Base-by-base conservation (phyloP, 352 stramenopile genomes). In the Phytophthora sp. region DNA sequence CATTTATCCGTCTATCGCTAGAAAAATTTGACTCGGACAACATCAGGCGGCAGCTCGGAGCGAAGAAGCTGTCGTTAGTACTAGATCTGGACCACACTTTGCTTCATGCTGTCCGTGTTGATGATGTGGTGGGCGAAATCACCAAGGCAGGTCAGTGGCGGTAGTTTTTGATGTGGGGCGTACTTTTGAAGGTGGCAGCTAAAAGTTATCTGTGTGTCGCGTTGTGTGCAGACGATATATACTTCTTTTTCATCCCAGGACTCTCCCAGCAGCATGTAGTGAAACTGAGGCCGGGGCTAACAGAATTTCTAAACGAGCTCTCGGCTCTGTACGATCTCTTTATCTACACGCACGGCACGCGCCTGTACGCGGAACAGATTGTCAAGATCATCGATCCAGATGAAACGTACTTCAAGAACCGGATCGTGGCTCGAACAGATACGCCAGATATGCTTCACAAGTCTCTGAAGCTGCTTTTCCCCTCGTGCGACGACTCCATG, bases 61-160 rank as follows among this genome's bases (percentile, higher is more conserved):
- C 79, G 28, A 94, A 92, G 63, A 98, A 98, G 62, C 72, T 99
- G 18, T 97, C 87, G 32, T 72, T 99, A 11, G 95, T 99, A 26
- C 77, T 99, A 28, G 97, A 99, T 87, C 76, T 99, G 27, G 97
- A 99, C 77, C 96, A 99, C 74, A 99, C 97, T 3, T 74, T 99
- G 39, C 77, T 99, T 5, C 97, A 99, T 77, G 96, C 96, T 20
- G 87, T 95, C 46, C 83, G 85, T 20, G 74, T 84, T 1, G 69
- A 84, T n/a, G 83, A 95, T 27, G 72, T 95, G 26, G 64, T 84
- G 2, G 79, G 72, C 15, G 68, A 82, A 42, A 82, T 95, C 20
- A 53, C 62, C 8, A 67, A 84, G 28, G 74, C 81, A 69, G 81
- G 83, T 92, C 54, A 24, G 24, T 27, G 30, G 6, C 21, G 49